These are phyloP conservation scores for Lasiodiplodia gonubiensis DNA, from an alignment of 2,329 filamentous ascomycete species.

Conservation along the genomic window DNA sequence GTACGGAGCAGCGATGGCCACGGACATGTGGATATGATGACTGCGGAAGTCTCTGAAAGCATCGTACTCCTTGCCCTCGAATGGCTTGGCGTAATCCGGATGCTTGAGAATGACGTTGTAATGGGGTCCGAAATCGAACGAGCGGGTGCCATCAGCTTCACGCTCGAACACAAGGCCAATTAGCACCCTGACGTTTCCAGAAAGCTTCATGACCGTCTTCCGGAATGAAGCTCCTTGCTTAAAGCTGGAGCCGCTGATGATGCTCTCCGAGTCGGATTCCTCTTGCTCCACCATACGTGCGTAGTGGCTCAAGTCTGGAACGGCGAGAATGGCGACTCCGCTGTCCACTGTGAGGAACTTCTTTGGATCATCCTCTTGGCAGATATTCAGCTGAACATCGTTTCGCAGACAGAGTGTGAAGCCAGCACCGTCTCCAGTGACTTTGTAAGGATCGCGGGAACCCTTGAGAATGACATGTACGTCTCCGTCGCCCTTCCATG, in stretches of 20 bases:
- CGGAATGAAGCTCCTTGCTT: slow-evolving; percentile 87
- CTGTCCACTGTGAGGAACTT: slow-evolving; percentile 96
- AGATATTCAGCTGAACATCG: slow-evolving; percentile 86
- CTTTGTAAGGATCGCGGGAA: slow-evolving; percentile 87
- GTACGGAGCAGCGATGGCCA: slow-evolving; percentile 85
- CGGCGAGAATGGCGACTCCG: slow-evolving; percentile 90
- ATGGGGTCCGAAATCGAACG: slow-evolving; percentile 88
- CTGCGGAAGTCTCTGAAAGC: slow-evolving; percentile 97
- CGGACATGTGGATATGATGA: slow-evolving; percentile 93
- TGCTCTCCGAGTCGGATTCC: slow-evolving; percentile 59
- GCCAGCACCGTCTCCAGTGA: slow-evolving; percentile 90
- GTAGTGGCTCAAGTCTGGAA: slow-evolving; percentile 91
- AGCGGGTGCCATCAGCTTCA: slow-evolving; percentile 73
- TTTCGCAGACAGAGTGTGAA: slow-evolving; percentile 99
- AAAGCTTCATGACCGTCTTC: slow-evolving; percentile 98
- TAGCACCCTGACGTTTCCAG: slow-evolving; percentile 92
- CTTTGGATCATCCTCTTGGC: slow-evolving; percentile 83
- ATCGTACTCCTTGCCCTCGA: slow-evolving; percentile 71
- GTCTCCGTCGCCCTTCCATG: slow-evolving; percentile 95
- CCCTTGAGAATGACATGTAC: slow-evolving; percentile 92
- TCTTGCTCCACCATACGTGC: slow-evolving; percentile 69
- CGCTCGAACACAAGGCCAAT: slow-evolving; percentile 91
- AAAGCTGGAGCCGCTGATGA: slow-evolving; percentile 66
- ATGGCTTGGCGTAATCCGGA: slow-evolving; percentile 71
- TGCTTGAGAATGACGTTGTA: slow-evolving; percentile 89